These are phyloP conservation scores for Crepidotus variabilis DNA, from an alignment of 768 basidiomycete genomes.

Conservation along the genomic window DNA sequence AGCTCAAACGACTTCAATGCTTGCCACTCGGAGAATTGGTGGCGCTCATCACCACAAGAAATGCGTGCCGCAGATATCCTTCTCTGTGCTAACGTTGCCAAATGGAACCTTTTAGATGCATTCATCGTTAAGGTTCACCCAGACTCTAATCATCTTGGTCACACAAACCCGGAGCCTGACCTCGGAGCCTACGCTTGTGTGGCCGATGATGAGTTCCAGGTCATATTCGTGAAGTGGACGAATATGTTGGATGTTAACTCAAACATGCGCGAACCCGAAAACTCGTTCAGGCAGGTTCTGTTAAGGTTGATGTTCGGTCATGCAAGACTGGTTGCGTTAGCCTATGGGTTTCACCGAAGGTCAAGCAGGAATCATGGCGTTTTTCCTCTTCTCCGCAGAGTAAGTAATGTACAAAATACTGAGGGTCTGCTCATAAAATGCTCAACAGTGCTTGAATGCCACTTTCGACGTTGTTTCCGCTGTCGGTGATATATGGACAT, in stretches of 20 bases:
- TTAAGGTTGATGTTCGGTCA: constrained; percentile 65
- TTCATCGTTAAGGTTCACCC: constrained; percentile 68
- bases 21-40: constrained; percentile 67
- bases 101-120: constrained; percentile 57
- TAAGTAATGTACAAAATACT: constrained; percentile 27
- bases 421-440: constrained; percentile 3
- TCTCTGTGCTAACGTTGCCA: constrained; percentile 70
- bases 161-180: constrained; percentile 68
- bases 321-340: constrained; percentile 62
- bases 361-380: constrained; percentile 54
- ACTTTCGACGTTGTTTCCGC: constrained; percentile 68
- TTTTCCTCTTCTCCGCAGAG: constrained; percentile 62
- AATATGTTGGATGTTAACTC: constrained; percentile 41
- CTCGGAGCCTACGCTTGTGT: constrained; percentile 60
- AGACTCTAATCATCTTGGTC: constrained; percentile 69
- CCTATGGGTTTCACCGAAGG: constrained; percentile 75
- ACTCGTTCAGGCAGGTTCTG: constrained; percentile 59
- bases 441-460: constrained; percentile 56
- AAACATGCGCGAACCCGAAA: constrained; percentile 51
- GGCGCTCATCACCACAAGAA: constrained; percentile 63
- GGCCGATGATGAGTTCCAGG: constrained; percentile 64
- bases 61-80: constrained; percentile 78
- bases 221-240: constrained; percentile 54
- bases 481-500: constrained; percentile 54
- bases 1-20: constrained; percentile 74